Evolutionary conservation across 2,329 filamentous ascomycete genomes (phyloP).

Genomic region (Triangularia setosa): DNA sequence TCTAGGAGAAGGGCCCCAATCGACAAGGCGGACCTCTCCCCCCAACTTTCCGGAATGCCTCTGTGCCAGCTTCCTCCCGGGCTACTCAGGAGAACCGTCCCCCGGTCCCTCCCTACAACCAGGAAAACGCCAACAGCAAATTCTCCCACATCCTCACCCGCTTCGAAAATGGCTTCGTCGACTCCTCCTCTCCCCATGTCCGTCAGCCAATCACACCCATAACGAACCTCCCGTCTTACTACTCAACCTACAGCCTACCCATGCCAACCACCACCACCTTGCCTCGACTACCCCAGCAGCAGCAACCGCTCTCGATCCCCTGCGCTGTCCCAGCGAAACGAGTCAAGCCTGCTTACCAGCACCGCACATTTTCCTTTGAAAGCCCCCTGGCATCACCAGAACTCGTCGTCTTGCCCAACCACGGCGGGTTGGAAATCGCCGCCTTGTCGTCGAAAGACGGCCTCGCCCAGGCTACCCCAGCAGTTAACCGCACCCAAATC

Average conservation of each 20-base stretch:
- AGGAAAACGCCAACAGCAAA: background rate
- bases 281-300: background rate
- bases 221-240: background rate
- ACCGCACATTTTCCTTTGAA: constrained; percentile 17
- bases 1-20: constrained; percentile 25
- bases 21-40: background rate
- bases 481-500: background rate
- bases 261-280: background rate
- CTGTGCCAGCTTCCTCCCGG: background rate
- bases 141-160: background rate
- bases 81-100: constrained; percentile 9
- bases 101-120: background rate
- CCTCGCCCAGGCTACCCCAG: background rate
- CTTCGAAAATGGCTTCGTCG: constrained; percentile 1
- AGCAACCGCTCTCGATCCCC: background rate
- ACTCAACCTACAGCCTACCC: constrained; percentile 2
- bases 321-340: background rate
- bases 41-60: background rate
- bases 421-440: constrained; percentile 1
- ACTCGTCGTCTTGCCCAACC: constrained; percentile 8
- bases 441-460: background rate
- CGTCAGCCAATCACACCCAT: background rate
- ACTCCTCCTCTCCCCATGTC: background rate
- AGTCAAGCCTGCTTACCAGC: background rate
- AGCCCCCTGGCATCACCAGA: constrained; percentile 9